phyloP scores from a whole-genome alignment of 2,329 filamentous ascomycete genomes.

The Paramyrothecium roridum region DNA sequence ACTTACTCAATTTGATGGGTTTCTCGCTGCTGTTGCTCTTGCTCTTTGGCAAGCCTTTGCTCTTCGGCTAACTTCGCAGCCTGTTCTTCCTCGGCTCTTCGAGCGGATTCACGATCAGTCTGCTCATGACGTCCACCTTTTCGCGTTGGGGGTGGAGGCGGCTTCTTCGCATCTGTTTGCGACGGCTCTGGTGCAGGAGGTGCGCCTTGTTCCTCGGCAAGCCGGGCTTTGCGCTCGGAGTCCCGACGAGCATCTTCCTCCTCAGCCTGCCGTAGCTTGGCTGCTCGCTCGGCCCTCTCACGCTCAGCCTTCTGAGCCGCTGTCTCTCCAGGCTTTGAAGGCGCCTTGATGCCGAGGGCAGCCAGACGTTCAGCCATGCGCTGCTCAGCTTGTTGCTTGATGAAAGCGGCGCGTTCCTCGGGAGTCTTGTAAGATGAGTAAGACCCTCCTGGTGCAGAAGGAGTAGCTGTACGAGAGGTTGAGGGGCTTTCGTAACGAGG shows the following conservation, averaged over 20 bases:
- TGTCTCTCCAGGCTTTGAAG: conserved; percentile 75
- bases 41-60: conserved; percentile 65
- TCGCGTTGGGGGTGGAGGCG: conserved; percentile 76
- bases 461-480: conserved; percentile 47
- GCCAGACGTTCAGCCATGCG: conserved; percentile 96
- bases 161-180: conserved; percentile 56
- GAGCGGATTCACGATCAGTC: conserved; percentile 48
- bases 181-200: conserved; percentile 46
- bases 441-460: conserved; percentile 53
- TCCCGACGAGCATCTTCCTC: conserved; percentile 91
- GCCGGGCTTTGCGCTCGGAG: conserved; percentile 76
- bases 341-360: conserved; percentile 85
- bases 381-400: conserved; percentile 94
- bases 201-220: conserved; percentile 73
- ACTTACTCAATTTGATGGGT: conserved; percentile 82
- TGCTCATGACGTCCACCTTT: conserved; percentile 64
- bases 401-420: conserved; percentile 91
- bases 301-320: conserved; percentile 82
- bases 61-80: conserved; percentile 61
- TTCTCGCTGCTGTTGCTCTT: conserved; percentile 71
- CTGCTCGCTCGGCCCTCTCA: conserved; percentile 81
- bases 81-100: conserved; percentile 55
- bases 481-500: conserved; percentile 52
- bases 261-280: conserved; percentile 84
- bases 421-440: conserved; percentile 86